Percentiles rank a stretch among this genome's conserved stretches.
These are phyloP conservation scores for Platanthera zijinensis DNA, from an alignment of 106 monocot genomes.

Conservation along the genomic window DNA sequence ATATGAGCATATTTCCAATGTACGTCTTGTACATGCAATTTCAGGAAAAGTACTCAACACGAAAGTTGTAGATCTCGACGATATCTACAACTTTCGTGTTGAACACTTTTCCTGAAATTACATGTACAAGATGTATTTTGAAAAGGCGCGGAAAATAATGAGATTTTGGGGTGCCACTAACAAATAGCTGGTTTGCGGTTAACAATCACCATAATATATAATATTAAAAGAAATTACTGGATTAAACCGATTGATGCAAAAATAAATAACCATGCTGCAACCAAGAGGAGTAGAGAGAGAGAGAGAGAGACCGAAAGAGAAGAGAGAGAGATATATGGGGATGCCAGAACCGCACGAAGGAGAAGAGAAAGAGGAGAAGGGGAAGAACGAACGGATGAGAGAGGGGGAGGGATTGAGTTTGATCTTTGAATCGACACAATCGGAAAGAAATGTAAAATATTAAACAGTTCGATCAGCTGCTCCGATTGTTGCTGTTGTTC, in stretches of 20 bases:
- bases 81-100: too few species aligned
- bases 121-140: too few species aligned
- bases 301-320: background rate
- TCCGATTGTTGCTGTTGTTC: background rate
- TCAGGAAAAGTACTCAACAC: too few species aligned
- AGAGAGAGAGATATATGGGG: background rate
- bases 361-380: background rate
- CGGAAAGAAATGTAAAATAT: conserved; percentile 10
- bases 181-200: too few species aligned
- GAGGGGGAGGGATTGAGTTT: background rate
- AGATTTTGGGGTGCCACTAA: too few species aligned
- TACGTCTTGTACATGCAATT: too few species aligned
- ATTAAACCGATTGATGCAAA: background rate
- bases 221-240: background rate
- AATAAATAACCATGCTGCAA: background rate
- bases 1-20: too few species aligned
- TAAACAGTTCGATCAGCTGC: background rate
- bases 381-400: background rate
- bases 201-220: too few species aligned
- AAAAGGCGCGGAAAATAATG: too few species aligned
- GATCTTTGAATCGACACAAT: background rate
- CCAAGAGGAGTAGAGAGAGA: background rate
- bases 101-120: too few species aligned
- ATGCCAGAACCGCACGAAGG: background rate
- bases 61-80: too few species aligned